Evolutionary conservation across 352 stramenopile species (phyloP), one percentile per base, ranked within the genome.

Genomic region (Blastocystis sp.): DNA sequence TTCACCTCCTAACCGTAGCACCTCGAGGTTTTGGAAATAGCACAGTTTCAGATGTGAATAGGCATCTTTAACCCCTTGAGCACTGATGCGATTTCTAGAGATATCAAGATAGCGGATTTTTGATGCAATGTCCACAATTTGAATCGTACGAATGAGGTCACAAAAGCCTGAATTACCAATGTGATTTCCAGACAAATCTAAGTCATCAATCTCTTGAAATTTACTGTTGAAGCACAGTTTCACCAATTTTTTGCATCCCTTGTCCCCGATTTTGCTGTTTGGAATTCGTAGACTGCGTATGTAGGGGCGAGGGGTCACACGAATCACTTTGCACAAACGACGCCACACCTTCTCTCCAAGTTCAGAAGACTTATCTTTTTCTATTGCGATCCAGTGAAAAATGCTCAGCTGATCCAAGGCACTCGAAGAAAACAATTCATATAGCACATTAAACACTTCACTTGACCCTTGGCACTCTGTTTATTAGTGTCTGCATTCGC

Each of bases 341-440:
- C 8, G 53, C 73, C 73, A 85, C 6, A 43, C 63, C 26, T 85
- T 85, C 11, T 85, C 73, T 34, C 73, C 73, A 11, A 85, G 11
- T 20, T 85, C 73, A 0, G 73, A 68, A 18, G 43, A 39, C 43
- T 68, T 66, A 34, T 85, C 73, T 13, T 66, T 66, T n/a, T 68
- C 43, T 41, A 24, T 13, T 45, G 73, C 34, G 0, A 85, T 85
- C 73, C 73, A 85, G 73, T 85, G 73, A n/a, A 85, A 85, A n/a
- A 41, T 66, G 11, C 16, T 66, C 20, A 85, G 26, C 11, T 85
- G 34, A 16, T 85, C 63, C 9, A 85, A 53, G 30, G 68, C 50
- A 39, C 53, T 45, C 34, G 45, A 37, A 55, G 47, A 39, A 53
- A 85, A 85, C 53, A 85, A 55, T 18, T 26, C 6, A 30, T 55